Conservation (phyloP, 768 basidiomycete species). For the Kwoniella mangroviensis region DNA sequence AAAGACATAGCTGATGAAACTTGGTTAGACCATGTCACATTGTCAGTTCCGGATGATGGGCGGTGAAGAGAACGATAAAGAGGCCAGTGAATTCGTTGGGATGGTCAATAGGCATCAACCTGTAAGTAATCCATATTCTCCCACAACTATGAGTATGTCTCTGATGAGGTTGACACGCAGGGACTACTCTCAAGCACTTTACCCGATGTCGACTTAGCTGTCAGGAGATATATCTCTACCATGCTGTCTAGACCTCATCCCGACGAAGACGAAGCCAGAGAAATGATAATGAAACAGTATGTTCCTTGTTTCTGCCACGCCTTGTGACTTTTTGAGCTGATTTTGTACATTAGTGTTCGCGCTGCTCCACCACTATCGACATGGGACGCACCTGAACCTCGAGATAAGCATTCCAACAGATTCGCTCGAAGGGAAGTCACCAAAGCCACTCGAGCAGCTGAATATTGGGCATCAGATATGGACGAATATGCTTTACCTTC, state of each 20-base stretch:
- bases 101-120: constrained; percentile 60
- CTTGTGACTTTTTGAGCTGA: not conserved
- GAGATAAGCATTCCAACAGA: constrained; percentile 40
- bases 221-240: constrained; percentile 64
- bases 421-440: constrained; percentile 50
- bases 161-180: constrained; percentile 25
- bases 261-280: constrained; percentile 39
- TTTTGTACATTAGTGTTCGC: constrained; percentile 30
- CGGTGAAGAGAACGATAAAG: constrained; percentile 64
- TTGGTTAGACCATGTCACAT: constrained; percentile 46
- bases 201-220: constrained; percentile 60
- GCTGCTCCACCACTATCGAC: constrained; percentile 43
- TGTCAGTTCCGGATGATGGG: constrained; percentile 54
- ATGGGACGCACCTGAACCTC: constrained; percentile 47
- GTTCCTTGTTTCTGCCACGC: not conserved
- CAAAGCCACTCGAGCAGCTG: constrained; percentile 48
- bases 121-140: constrained; percentile 53
- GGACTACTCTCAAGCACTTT: constrained; percentile 62
- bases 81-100: constrained; percentile 67
- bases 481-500: constrained; percentile 56
- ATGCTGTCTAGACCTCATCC: constrained; percentile 61
- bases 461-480: constrained; percentile 56
- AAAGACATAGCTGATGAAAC: constrained; percentile 1
- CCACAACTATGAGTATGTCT: not conserved
- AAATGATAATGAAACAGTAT: constrained; percentile 49